Evolutionary conservation across 805 yeast species (phyloP), one percentile per base, ranked within the genome.

Genomic region (Kluyveromyces siamensis): DNA sequence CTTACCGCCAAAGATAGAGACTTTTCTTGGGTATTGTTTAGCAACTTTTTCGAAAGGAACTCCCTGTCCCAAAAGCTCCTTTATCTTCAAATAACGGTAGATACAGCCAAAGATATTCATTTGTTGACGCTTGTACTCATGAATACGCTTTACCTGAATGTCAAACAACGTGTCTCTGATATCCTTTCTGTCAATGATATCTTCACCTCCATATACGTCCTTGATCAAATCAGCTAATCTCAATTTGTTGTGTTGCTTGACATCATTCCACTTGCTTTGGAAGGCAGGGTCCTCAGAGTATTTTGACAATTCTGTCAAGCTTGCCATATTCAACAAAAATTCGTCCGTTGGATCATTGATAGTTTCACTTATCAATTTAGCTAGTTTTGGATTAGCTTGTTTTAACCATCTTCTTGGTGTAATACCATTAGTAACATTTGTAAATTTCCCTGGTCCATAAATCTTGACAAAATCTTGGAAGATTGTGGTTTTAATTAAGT

Each of bases 351-450:
- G 83, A 50, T 64, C 68, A 19, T 59, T 52, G 47, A 88, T 73
- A 57, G 80, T 81, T 46, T 80, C 75, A 40, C 86, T 75, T 62
- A 90, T 90, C 56, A 89, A 74, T n/a, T 69, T 71, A 16, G 93
- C 77, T 58, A 89, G 73, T 55, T 73, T 74, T 10, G 97, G 96
- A 67, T 89, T 90, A 45, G 96, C 96, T 71, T 89, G 96, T 65
- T 81, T 83, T 63, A 89, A 77, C 97, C 97, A 89, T 71, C 97
- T 83, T 75, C 97, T 81, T 58, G 96, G 96, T 2, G 97, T 89
- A 62, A 89, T 81, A 71, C 97, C 97, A 67, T 89, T 89, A 45
- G 97, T 89, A 52, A 89, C 96, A 60, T 89, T 89, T 46, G 87
- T 86, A 69, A 89, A 89, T 69, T 85, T 87, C 53, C 86, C 87